phyloP scores from a whole-genome alignment of 257 asterid genomes.

The Jaltomata sinuosa region DNA sequence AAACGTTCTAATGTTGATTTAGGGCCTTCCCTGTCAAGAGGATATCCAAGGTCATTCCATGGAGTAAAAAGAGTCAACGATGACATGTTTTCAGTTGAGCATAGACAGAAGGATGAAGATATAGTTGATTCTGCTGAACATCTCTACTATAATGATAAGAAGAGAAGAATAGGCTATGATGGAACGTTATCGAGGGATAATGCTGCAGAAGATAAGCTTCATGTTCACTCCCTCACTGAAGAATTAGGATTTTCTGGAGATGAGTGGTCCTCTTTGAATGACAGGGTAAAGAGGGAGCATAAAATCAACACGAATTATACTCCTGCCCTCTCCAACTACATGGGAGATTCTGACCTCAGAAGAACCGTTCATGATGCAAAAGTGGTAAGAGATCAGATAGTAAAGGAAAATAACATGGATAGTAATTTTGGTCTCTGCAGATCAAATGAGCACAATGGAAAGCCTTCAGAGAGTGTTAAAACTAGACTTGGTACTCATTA shows the following conservation, averaged over 20 bases:
- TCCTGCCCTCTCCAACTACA: constrained; percentile 3
- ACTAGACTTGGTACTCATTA: constrained; percentile 13
- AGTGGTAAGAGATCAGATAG: constrained; percentile 17
- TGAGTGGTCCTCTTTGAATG: constrained; percentile 13
- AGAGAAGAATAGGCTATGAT: constrained; percentile 30
- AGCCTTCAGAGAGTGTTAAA: constrained; percentile 9
- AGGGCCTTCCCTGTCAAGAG: constrained; percentile 12
- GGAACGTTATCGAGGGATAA: constrained; percentile 15
- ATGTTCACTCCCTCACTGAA: constrained; percentile 15
- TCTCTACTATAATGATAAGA: constrained; percentile 5
- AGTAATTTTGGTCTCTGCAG: constrained; percentile 11
- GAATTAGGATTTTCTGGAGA: constrained; percentile 16
- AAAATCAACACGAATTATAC: constrained; percentile 10
- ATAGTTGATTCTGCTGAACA: constrained; percentile 7
- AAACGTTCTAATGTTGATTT: constrained; percentile 11
- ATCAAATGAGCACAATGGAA: constrained; percentile 17
- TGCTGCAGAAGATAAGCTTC: constrained; percentile 11
- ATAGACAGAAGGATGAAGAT: constrained; percentile 19
- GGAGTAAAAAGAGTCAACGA: constrained; percentile 13
- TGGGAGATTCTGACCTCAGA: constrained; percentile 1
- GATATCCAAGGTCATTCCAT: constrained; percentile 15
- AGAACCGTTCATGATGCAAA: constrained; percentile 20
- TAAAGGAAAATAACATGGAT: constrained; percentile 13
- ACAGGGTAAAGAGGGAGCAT: constrained; percentile 11
- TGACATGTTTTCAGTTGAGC: constrained; percentile 13